Conservation (phyloP, 2,329 filamentous ascomycete species). For the Scorias spongiosa region DNA sequence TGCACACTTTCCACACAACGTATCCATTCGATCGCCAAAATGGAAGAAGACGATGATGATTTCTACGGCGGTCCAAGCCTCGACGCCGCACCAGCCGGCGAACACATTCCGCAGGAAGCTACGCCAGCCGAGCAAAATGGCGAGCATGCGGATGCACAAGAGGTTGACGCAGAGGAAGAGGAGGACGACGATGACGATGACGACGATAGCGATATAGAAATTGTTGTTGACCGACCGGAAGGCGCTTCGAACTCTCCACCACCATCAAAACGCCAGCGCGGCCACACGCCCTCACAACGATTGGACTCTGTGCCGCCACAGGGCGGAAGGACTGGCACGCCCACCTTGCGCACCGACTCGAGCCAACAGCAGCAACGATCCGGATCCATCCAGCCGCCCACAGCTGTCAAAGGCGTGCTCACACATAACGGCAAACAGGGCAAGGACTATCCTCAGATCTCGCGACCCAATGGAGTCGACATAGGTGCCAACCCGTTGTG, state of each 20-base stretch:
- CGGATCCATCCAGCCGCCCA: slow-evolving; percentile 3
- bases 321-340: slow-evolving; percentile 3
- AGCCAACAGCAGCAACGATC: background rate
- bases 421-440: slow-evolving; percentile 35
- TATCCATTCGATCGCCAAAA: slow-evolving; percentile 8
- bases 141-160: slow-evolving; percentile 7
- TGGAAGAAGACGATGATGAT: slow-evolving; percentile 39
- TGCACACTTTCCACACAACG: too few relatives aligned
- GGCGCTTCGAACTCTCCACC: slow-evolving; percentile 14
- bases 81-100: slow-evolving; percentile 1
- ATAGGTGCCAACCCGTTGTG: slow-evolving; percentile 71
- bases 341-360: background rate
- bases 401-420: slow-evolving; percentile 20
- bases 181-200: slow-evolving; percentile 31
- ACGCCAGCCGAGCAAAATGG: slow-evolving; percentile 12
- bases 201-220: slow-evolving; percentile 32
- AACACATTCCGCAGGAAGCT: slow-evolving; percentile 12
- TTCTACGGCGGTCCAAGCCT: slow-evolving; percentile 24
- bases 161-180: slow-evolving; percentile 27
- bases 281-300: background rate
- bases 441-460: slow-evolving; percentile 48
- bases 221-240: slow-evolving; percentile 35
- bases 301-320: background rate
- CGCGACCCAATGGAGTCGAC: slow-evolving; percentile 64
- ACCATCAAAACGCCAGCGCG: background rate